A percentile compares a stretch with the other conserved stretches of the same genome.
Conservation (phyloP, 2,329 filamentous ascomycete species). For the Anthostomella pinea region DNA sequence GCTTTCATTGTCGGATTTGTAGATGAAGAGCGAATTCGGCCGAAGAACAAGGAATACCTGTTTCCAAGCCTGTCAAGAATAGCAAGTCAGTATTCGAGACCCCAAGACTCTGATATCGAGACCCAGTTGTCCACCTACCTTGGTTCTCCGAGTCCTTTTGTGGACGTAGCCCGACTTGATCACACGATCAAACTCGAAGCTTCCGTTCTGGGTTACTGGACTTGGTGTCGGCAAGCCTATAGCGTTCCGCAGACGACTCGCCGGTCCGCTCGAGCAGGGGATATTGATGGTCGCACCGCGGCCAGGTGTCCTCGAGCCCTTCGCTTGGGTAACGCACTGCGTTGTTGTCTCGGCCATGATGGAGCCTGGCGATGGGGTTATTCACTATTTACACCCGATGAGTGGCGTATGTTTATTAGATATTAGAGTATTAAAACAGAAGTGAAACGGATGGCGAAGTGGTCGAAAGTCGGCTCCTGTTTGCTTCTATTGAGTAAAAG, state of each 20-base stretch:
- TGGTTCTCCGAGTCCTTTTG: slow-evolving; percentile 91
- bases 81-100: slow-evolving; percentile 18
- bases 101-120: not conserved
- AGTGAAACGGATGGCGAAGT: too few relatives aligned
- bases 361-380: not conserved
- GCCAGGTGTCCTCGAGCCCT: slow-evolving; percentile 17
- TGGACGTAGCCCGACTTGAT: slow-evolving; percentile 84
- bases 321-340: slow-evolving; percentile 18
- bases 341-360: slow-evolving; percentile 28
- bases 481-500: too few relatives aligned
- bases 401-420: too few relatives aligned
- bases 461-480: too few relatives aligned
- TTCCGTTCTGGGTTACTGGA: slow-evolving; percentile 90
- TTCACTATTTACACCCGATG: too few relatives aligned
- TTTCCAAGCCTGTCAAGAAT: slow-evolving; percentile 74
- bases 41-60: slow-evolving; percentile 83
- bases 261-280: slow-evolving; percentile 21
- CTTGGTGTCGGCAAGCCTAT: slow-evolving; percentile 66
- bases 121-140: slow-evolving; percentile 52
- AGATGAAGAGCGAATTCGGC: slow-evolving; percentile 85
- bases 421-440: too few relatives aligned
- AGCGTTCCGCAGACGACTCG: slow-evolving; percentile 38
- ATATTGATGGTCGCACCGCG: slow-evolving; percentile 28
- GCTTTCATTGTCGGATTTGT: slow-evolving; percentile 87
- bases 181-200: slow-evolving; percentile 92